Percentiles rank a stretch among this genome's conserved stretches.
These are phyloP conservation scores for Paragyromitra xinjiangensis DNA, from an alignment of 495 filamentous ascomycete genomes.

Conservation along the genomic window DNA sequence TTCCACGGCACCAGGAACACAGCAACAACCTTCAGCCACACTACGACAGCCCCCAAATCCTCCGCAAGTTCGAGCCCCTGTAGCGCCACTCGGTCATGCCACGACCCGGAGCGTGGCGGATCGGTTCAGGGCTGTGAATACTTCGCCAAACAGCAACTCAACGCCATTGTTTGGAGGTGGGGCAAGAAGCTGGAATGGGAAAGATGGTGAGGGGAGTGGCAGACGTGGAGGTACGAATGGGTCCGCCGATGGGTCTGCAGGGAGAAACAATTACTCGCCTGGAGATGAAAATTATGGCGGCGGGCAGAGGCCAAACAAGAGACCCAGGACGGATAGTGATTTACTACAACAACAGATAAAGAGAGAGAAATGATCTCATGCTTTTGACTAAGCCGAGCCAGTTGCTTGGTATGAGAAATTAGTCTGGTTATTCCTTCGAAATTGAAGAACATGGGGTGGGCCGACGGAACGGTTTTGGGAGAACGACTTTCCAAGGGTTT, in stretches of 20 bases:
- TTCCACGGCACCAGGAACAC: neutral
- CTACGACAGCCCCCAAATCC: neutral
- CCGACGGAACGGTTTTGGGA: neutral
- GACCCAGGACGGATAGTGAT: slow-evolving; percentile 22
- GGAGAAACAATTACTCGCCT: slow-evolving; percentile 9
- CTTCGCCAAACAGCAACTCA: neutral
- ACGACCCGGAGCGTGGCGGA: slow-evolving; percentile 24
- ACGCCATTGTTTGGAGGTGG: neutral
- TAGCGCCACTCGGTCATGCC: slow-evolving; percentile 26
- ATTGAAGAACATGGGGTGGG: neutral
- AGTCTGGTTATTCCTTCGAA: neutral
- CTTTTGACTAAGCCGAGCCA: neutral
- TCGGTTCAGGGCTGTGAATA: slow-evolving; percentile 40
- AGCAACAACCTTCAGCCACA: slow-evolving; percentile 1
- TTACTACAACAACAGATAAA: slow-evolving; percentile 20
- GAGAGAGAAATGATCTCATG: slow-evolving; percentile 6
- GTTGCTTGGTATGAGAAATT: neutral
- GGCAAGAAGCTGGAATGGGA: neutral
- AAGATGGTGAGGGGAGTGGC: neutral
- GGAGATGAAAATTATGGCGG: slow-evolving; percentile 8
- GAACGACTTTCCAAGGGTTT: neutral
- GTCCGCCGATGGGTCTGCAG: neutral
- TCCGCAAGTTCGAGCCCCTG: slow-evolving; percentile 11
- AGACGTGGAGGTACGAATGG: slow-evolving; percentile 3
- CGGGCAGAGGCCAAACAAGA: slow-evolving; percentile 35